Evolutionary conservation across 805 yeast genomes (phyloP), one percentile per base, ranked within the genome.

Genomic region (Kregervanrija delftensis): DNA sequence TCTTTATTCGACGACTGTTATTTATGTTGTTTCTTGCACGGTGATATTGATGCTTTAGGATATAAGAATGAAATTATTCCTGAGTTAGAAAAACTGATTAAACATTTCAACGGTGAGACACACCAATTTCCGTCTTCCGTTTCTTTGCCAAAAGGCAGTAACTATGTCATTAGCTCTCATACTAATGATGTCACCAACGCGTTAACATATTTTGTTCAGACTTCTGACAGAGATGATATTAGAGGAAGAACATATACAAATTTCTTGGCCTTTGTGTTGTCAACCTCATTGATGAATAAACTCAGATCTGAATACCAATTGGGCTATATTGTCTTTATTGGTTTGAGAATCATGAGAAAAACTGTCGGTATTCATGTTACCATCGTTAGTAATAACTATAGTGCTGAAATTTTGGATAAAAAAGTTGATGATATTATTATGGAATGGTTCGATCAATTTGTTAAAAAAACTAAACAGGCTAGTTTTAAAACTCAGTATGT

Each of bases 321-420:
- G 44, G 90, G 87, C 0, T 84, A 84, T 55, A 68, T 72, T 5
- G 77, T 81, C 0, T 51, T 72, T n/a, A 75, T 81, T 15, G 88
- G 88, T 0, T 44, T 72, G 22, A 63, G 85, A 47, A 52, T 73
- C 0, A 58, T 77, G 30, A 65, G 79, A 43, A 67, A 70, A 16
- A 73, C 81, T 0, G 59, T 74, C 31, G 91, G 91, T 1, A 47
- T 83, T 3, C 82, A 78, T 52, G 60, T 84, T 10, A 66, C 76
- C 1, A 59, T 81, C 0, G 73, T 80, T 69, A 79, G 87, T 49
- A 72, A 74, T 12, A 63, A 61, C 2, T 66, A 66, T 43, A 46
- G 64, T 0, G 73, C 81, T 2, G 54, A 54, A 1, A 62, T 60
- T 9, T 48, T 83, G 8, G 72, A 71, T 34, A 41, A 44, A 0